Evolutionary conservation across 2,329 filamentous ascomycete genomes (phyloP), one percentile per base, ranked within the genome.

Genomic region (Penicillium sp.): DNA sequence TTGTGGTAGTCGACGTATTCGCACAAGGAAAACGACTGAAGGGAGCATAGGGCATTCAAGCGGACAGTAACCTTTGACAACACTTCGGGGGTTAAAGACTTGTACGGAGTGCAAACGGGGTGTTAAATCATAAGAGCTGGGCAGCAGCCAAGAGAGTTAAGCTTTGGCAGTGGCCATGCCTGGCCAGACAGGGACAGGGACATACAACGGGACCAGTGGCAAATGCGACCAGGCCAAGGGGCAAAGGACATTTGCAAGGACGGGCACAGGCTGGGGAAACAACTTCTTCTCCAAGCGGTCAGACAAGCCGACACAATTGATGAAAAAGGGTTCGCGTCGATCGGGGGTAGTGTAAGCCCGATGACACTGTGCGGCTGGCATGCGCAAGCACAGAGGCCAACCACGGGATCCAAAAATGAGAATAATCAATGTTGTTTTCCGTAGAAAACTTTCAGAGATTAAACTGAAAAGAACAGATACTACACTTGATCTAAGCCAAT

Each of bases 391-490:
- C 79, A 84, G 81, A 76, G 80, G 75, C 58, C 65, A 53, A 59
- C 62, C 66, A 56, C 75, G 51, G 44, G 54, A 42, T 65, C 52
- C 73, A 85, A 85, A 82, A 84, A 89, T 86, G 75, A 74, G 81
- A 79, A 78, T 85, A 88, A 89, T 85, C 81, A 79, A 72, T 73
- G 75, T 76, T 77, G 73, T 73, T 72, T 72, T 73, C 79, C 74
- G 71, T 84, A 77, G 79, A 74, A 72, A 73, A 75, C 76, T 87
- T 85, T 83, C 83, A 89, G 84, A 84, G 81, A 87, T 88, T 88
- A 89, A 88, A 87, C 84, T 89, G 81, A 86, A 84, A 87, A 88
- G 84, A 89, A 88, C 85, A 90, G 88, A 92, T 87, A 87, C 83
- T 87, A 86, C 82, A 87, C 82, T 85, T 87, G 83, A 87, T 87